Evolutionary conservation across 352 stramenopile species (phyloP).

Genomic region (Phytophthora chlamydospora): DNA sequence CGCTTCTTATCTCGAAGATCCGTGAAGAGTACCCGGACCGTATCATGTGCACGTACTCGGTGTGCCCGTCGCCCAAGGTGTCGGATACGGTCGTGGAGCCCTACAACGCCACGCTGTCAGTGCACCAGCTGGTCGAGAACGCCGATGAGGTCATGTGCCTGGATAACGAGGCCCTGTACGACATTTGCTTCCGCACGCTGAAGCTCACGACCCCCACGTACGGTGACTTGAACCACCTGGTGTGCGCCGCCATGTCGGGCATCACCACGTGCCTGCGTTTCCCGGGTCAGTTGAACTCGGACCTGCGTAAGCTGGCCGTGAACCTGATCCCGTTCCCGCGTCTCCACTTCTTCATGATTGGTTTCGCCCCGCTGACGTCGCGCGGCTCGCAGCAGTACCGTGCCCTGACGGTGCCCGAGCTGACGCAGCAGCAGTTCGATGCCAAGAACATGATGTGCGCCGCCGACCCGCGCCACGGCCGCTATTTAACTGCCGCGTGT

Average conservation of each 20-base stretch:
- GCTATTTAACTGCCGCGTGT: slow-evolving; percentile 99
- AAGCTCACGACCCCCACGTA: slow-evolving; percentile 99
- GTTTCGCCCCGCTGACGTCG: slow-evolving; percentile 97
- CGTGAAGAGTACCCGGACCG: slow-evolving; percentile 98
- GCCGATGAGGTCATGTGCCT: slow-evolving; percentile 99
- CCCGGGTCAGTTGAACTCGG: slow-evolving; percentile 98
- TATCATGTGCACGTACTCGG: slow-evolving; percentile 99
- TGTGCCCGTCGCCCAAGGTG: slow-evolving; percentile 97
- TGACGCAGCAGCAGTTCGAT: slow-evolving; percentile 99
- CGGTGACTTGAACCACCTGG: slow-evolving; percentile 98
- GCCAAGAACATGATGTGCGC: slow-evolving; percentile 99
- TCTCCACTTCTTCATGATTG: slow-evolving; percentile 99
- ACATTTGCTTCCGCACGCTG: slow-evolving; percentile 99
- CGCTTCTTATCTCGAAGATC: slow-evolving; percentile 98
- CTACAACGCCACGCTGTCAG: slow-evolving; percentile 99
- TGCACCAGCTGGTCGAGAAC: slow-evolving; percentile 99
- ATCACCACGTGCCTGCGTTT: slow-evolving; percentile 99
- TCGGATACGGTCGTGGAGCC: slow-evolving; percentile 99
- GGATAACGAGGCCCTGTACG: slow-evolving; percentile 99
- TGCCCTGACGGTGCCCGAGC: slow-evolving; percentile 96
- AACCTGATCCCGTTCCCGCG: slow-evolving; percentile 99
- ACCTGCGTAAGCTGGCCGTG: slow-evolving; percentile 98
- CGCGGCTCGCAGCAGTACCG: slow-evolving; percentile 98
- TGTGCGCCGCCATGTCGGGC: slow-evolving; percentile 98
- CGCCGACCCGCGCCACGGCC: slow-evolving; percentile 98